phyloP scores from a whole-genome alignment of 1,284 basidiomycete genomes.

The Mycena citricolor region DNA sequence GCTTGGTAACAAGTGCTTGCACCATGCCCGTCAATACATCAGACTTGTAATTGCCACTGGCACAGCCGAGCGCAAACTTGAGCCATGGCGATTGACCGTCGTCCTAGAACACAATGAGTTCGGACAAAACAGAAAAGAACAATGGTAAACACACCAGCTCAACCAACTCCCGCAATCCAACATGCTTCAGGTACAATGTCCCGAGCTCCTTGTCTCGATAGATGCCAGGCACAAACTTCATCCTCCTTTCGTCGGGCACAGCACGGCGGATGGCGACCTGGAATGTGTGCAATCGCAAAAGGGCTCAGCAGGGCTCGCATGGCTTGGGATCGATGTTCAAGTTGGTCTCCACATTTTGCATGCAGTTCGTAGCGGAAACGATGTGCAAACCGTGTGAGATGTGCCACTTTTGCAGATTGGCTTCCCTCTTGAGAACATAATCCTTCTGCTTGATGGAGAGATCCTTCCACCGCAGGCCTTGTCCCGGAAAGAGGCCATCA shows the following conservation, averaged over 20 bases:
- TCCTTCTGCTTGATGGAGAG: constrained; percentile 10
- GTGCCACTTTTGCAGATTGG: constrained; percentile 16
- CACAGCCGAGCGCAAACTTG: constrained; percentile 23
- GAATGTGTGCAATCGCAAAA: constrained; percentile 21
- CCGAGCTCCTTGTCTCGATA: constrained; percentile 14
- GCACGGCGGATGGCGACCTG: constrained; percentile 14
- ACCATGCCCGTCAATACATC: constrained; percentile 25
- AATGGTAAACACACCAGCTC: constrained; percentile 11
- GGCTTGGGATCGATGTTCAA: constrained; percentile 20
- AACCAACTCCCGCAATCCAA: constrained; percentile 22
- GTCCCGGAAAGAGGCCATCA: background rate
- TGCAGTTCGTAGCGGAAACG: constrained; percentile 1
- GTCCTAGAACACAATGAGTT: constrained; percentile 9
- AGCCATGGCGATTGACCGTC: constrained; percentile 22
- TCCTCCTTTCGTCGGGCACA: constrained; percentile 17
- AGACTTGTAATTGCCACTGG: constrained; percentile 17
- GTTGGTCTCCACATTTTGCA: background rate
- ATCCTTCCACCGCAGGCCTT: background rate
- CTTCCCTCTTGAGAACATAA: constrained; percentile 18
- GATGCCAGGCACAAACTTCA: constrained; percentile 20
- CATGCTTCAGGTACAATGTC: constrained; percentile 15
- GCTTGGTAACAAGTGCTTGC: constrained; percentile 23
- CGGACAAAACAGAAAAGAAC: background rate
- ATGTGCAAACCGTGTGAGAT: constrained; percentile 8
- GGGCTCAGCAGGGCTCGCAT: constrained; percentile 17